These are phyloP conservation scores for Candida insectalens DNA, from an alignment of 805 yeast species.

Conservation along the genomic window DNA sequence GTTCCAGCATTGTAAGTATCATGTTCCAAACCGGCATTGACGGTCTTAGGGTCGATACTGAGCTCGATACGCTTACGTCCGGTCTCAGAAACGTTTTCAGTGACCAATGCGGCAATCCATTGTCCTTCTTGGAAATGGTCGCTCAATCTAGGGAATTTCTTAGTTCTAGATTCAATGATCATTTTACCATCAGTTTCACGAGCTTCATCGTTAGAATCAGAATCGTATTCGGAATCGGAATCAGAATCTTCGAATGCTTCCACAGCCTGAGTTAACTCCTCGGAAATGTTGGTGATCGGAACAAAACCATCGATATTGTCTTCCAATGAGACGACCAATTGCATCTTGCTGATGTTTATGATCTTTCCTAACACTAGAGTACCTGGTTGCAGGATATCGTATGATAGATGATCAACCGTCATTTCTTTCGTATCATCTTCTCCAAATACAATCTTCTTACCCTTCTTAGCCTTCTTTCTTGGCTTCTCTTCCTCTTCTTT, in stretches of 20 bases:
- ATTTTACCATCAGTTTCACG: slow-evolving; percentile 7
- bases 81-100: slow-evolving; percentile 31
- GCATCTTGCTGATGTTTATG: slow-evolving; percentile 46
- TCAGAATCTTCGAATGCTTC: slow-evolving; percentile 46
- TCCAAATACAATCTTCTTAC: slow-evolving; percentile 19
- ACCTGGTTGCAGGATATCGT: slow-evolving; percentile 61
- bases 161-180: slow-evolving; percentile 19
- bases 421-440: slow-evolving; percentile 19
- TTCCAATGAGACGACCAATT: slow-evolving; percentile 62
- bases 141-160: slow-evolving; percentile 46
- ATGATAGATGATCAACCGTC: slow-evolving; percentile 52
- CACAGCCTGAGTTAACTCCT: slow-evolving; percentile 44
- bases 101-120: slow-evolving; percentile 79
- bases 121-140: slow-evolving; percentile 61
- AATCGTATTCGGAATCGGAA: slow-evolving; percentile 32
- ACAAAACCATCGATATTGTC: slow-evolving; percentile 75
- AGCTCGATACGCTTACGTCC: slow-evolving; percentile 57
- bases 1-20: slow-evolving; percentile 51
- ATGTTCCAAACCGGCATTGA: slow-evolving; percentile 48
- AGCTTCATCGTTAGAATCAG: slow-evolving; percentile 22
- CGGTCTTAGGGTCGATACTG: slow-evolving; percentile 63
- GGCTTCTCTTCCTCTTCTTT: slow-evolving; percentile 20
- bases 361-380: slow-evolving; percentile 73
- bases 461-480: slow-evolving; percentile 20
- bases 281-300: slow-evolving; percentile 64